A percentile compares a stretch with the other conserved stretches of the same genome.
Conservation (phyloP, 2,329 filamentous ascomycete species). For the Aspergillus hiratsukae region DNA sequence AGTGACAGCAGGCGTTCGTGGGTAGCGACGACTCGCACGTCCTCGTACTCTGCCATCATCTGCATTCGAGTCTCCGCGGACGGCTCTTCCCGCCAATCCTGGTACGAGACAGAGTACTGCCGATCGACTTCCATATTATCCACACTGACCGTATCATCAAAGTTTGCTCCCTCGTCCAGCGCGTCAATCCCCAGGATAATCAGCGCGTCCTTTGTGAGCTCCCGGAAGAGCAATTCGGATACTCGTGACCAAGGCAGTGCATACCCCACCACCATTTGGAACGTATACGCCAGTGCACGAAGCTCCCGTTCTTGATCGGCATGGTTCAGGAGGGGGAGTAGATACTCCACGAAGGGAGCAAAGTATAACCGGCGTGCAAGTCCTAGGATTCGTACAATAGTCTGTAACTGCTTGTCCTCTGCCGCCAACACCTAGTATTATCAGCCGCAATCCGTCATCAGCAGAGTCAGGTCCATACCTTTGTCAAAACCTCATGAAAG, state of each 20-base stretch:
- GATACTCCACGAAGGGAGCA: conserved; percentile 30
- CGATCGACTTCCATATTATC: conserved; percentile 38
- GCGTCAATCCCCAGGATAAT: conserved; percentile 39
- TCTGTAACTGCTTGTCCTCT: conserved; percentile 21
- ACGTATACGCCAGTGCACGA: conserved; percentile 37
- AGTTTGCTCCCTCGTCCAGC: conserved; percentile 18
- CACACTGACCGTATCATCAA: conserved; percentile 12
- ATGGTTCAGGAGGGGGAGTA: conserved; percentile 26
- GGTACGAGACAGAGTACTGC: conserved; percentile 34
- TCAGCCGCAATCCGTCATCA: conserved; percentile 1
- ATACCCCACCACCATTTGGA: conserved; percentile 47
- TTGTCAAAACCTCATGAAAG: conserved; percentile 27
- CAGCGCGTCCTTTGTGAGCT: conserved; percentile 43
- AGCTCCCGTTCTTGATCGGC: conserved; percentile 26
- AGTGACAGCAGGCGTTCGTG: conserved; percentile 36
- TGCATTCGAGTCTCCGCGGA: conserved; percentile 22
- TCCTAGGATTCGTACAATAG: conserved; percentile 32
- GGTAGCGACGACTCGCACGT: conserved; percentile 23
- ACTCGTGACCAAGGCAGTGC: conserved; percentile 41
- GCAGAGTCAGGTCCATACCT: conserved; percentile 22
- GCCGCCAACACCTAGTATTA: conserved; percentile 21
- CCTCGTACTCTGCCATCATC: conserved; percentile 33
- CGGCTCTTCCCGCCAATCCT: conserved; percentile 33
- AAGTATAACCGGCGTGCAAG: conserved; percentile 36
- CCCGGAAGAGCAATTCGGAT: conserved; percentile 41